Conservation (phyloP, 179 eudicot species). For the Gypsophila paniculata region DNA sequence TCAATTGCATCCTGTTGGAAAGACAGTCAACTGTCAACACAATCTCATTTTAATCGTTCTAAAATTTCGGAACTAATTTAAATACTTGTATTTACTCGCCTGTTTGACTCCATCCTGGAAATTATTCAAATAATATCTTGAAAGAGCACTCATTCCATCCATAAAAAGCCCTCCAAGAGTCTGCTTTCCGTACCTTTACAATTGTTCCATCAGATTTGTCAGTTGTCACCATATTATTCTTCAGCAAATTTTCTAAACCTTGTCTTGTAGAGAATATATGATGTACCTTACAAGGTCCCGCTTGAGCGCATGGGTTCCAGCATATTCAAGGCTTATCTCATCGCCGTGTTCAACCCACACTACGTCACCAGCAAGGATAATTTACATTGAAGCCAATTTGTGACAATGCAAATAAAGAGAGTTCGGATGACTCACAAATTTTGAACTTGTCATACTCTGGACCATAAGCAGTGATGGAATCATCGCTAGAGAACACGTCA, state of each 20-base stretch:
- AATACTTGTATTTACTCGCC: conserved; percentile 38
- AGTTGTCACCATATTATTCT: not conserved
- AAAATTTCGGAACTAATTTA: not conserved
- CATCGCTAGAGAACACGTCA: conserved; percentile 57
- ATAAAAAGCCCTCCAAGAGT: conserved; percentile 68
- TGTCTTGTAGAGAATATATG: not conserved
- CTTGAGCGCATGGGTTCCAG: conserved; percentile 91
- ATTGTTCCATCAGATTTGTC: conserved; percentile 19
- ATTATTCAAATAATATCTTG: conserved; percentile 86
- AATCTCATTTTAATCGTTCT: not conserved
- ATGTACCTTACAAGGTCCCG: conserved; percentile 83
- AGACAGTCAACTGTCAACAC: not conserved
- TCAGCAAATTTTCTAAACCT: not conserved
- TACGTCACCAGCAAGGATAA: conserved; percentile 30
- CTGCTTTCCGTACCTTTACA: conserved; percentile 74
- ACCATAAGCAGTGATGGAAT: conserved; percentile 48
- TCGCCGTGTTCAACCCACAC: conserved; percentile 97
- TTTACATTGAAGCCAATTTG: conserved; percentile 5
- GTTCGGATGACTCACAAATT: conserved; percentile 46
- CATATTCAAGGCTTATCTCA: conserved; percentile 86
- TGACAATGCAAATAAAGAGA: not conserved
- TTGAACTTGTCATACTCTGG: conserved; percentile 70
- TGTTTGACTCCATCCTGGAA: conserved; percentile 92
- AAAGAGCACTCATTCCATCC: conserved; percentile 88
- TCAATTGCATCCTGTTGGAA: conserved; percentile 84